phyloP scores from a whole-genome alignment of 2,329 filamentous ascomycete genomes.

The Alternaria conjuncta region DNA sequence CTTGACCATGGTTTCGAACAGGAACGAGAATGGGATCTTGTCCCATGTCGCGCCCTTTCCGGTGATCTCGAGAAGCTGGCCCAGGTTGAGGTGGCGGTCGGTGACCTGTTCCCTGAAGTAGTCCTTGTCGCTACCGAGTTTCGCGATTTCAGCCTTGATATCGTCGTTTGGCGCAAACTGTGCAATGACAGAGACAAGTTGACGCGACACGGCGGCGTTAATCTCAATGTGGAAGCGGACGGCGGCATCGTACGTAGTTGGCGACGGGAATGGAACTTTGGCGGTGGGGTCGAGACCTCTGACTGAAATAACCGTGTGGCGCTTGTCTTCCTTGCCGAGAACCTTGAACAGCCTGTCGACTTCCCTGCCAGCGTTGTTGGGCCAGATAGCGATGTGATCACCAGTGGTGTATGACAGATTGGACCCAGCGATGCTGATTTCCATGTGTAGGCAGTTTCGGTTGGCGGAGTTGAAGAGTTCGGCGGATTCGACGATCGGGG shows the following conservation, averaged over 20 bases:
- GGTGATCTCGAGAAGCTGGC: conserved; percentile 78
- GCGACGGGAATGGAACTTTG: conserved; percentile 96
- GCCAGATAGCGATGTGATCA: conserved; percentile 97
- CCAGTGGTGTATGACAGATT: conserved; percentile 94
- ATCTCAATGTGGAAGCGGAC: conserved; percentile 97
- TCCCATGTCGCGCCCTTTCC: conserved; percentile 78
- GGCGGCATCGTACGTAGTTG: conserved; percentile 94
- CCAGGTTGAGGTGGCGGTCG: conserved; percentile 85
- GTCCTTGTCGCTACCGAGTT: conserved; percentile 90
- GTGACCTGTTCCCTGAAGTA: conserved; percentile 89
- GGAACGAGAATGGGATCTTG: conserved; percentile 87
- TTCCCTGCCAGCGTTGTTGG: conserved; percentile 90
- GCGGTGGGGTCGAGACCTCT: conserved; percentile 93
- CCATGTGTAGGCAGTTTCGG: conserved; percentile 95
- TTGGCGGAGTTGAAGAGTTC: conserved; percentile 90
- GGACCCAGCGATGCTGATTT: conserved; percentile 87
- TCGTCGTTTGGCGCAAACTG: conserved; percentile 87
- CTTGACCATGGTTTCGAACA: conserved; percentile 93
- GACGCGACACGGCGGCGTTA: conserved; percentile 91
- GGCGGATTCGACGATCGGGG: conserved; percentile 86
- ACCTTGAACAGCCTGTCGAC: conserved; percentile 88
- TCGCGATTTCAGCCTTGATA: conserved; percentile 85
- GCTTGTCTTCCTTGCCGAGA: conserved; percentile 77
- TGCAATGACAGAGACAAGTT: conserved; percentile 86
- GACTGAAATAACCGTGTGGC: conserved; percentile 81